These are phyloP conservation scores for Psidium friedrichsthalianum DNA, from an alignment of 345 rosid genomes.

Conservation along the genomic window DNA sequence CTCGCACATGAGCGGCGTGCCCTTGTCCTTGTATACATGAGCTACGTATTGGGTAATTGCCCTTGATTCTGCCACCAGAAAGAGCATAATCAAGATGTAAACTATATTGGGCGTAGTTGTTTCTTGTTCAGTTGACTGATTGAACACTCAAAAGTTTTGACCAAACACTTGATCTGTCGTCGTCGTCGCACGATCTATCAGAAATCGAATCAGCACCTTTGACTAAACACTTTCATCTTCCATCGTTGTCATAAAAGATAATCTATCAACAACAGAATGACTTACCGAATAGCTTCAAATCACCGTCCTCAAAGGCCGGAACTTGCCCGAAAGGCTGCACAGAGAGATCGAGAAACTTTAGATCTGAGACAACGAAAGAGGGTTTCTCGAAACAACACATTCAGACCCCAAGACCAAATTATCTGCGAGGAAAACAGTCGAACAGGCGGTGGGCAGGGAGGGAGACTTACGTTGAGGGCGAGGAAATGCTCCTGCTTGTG, in stretches of 20 bases:
- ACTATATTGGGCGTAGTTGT: neutral
- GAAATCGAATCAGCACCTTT: neutral
- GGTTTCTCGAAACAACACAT: conserved; percentile 14
- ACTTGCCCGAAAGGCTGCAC: conserved; percentile 71
- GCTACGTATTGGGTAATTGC: conserved; percentile 59
- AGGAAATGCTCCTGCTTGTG: conserved; percentile 19
- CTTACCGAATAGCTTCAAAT: conserved; percentile 55
- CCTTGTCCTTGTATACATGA: conserved; percentile 30
- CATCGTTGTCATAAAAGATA: too few species aligned
- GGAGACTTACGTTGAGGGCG: neutral
- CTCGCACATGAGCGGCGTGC: conserved; percentile 30
- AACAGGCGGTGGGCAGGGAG: neutral
- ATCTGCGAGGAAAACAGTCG: conserved; percentile 6
- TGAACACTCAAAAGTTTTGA: too few species aligned
- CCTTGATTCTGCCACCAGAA: conserved; percentile 54
- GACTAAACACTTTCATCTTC: neutral
- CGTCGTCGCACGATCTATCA: neutral
- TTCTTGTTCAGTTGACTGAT: neutral
- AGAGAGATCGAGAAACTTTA: conserved; percentile 35
- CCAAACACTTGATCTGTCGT: neutral
- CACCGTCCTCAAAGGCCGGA: conserved; percentile 60
- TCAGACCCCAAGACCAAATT: neutral
- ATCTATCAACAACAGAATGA: neutral
- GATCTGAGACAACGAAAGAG: conserved; percentile 16
- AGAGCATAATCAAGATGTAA: neutral